Evolutionary conservation across 768 basidiomycete genomes (phyloP).

Genomic region (Naganishia onofrii): DNA sequence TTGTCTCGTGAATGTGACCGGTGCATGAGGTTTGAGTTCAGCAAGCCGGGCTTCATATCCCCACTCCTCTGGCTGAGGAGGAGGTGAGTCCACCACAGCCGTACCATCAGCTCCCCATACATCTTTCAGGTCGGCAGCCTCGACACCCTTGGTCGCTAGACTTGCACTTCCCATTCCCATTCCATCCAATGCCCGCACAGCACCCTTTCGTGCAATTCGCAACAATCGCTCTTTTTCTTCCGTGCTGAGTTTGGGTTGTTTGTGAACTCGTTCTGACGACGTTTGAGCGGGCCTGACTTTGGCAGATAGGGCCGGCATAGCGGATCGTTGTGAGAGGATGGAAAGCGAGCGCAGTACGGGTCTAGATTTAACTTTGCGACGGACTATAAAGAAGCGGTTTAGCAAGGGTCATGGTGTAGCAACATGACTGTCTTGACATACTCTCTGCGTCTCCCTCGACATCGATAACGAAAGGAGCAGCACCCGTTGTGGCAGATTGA

Average conservation of each 20-base stretch:
- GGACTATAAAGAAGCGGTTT: background rate
- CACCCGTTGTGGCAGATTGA: background rate
- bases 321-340: constrained; percentile 80
- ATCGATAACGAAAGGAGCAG: constrained; percentile 20
- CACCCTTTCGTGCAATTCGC: constrained; percentile 59
- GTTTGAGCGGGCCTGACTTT: constrained; percentile 34
- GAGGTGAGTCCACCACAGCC: constrained; percentile 38
- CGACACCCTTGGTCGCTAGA: constrained; percentile 57
- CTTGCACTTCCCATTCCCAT: constrained; percentile 29
- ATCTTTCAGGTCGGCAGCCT: constrained; percentile 42
- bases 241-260: constrained; percentile 55
- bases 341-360: constrained; percentile 60
- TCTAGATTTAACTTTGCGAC: constrained; percentile 39
- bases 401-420: background rate
- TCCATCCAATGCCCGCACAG: constrained; percentile 31
- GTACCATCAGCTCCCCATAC: constrained; percentile 54
- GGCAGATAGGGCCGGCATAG: constrained; percentile 76
- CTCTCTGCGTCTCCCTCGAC: constrained; percentile 28
- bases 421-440: background rate
- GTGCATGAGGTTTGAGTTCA: constrained; percentile 40
- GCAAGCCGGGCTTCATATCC: constrained; percentile 54
- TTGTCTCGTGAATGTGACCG: constrained; percentile 40
- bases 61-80: constrained; percentile 50
- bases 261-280: constrained; percentile 20
- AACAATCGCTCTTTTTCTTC: constrained; percentile 74